phyloP scores from a whole-genome alignment of 192 early-diverging fungal species.

The Neocallimastix lanati region DNA sequence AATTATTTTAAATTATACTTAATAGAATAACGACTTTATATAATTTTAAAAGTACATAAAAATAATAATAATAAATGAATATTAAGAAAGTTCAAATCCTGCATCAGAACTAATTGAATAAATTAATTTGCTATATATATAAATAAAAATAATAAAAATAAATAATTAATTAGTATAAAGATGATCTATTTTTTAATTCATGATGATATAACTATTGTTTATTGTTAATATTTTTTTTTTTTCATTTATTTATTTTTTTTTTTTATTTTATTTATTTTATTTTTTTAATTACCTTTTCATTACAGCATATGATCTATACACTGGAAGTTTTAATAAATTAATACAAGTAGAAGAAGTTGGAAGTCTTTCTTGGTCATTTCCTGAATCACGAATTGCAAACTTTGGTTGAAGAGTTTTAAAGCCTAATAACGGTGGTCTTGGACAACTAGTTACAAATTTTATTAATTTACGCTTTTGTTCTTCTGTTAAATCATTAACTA shows the following conservation, averaged over 20 bases:
- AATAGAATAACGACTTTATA: no score
- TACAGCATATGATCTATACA: slow-evolving; percentile 34
- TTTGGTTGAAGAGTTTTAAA: slow-evolving; percentile 58
- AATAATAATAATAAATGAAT: no score
- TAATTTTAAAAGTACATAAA: no score
- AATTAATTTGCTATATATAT: slow-evolving; percentile 46
- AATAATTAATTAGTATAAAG: no score
- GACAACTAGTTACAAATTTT: slow-evolving; percentile 82
- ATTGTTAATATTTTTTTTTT: no score
- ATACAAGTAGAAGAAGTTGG: slow-evolving; percentile 50
- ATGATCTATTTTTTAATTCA: no score
- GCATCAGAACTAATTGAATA: slow-evolving; percentile 73
- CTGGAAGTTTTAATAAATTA: slow-evolving; percentile 79
- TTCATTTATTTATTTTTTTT: slow-evolving; percentile 14
- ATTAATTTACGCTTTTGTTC: slow-evolving; percentile 46
- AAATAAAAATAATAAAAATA: background rate
- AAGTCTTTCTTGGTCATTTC: slow-evolving; percentile 47
- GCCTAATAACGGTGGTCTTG: slow-evolving; percentile 76
- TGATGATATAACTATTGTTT: no score
- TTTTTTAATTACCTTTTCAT: slow-evolving; percentile 25
- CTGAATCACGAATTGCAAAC: slow-evolving; percentile 51
- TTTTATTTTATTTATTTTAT: slow-evolving; percentile 3
- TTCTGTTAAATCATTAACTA: slow-evolving; percentile 32
- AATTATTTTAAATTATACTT: no score
- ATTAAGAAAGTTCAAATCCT: slow-evolving; percentile 77